A percentile compares a stretch with the other conserved stretches of the same genome.
Conservation (phyloP, 2,329 filamentous ascomycete genomes). For the Emydomyces testavorans region DNA sequence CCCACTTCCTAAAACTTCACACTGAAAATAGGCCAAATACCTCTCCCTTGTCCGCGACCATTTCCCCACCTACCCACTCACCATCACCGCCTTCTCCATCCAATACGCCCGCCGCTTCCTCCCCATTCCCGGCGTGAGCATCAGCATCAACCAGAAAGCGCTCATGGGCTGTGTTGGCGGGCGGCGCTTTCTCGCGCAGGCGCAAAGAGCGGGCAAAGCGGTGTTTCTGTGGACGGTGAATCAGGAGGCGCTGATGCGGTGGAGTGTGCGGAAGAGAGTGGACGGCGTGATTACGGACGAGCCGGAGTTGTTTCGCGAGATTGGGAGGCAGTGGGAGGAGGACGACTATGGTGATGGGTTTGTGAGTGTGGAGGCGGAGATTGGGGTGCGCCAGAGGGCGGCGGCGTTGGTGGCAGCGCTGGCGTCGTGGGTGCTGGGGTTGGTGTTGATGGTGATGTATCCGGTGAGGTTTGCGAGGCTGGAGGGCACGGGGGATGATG, state of each 20-base stretch:
- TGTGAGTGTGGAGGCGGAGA: not conserved
- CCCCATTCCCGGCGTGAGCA: constrained; percentile 53
- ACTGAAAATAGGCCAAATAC: constrained; percentile 52
- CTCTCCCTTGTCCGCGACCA: constrained; percentile 51
- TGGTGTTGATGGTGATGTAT: constrained; percentile 6
- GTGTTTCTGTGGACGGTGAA: constrained; percentile 86
- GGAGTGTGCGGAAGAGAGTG: constrained; percentile 54
- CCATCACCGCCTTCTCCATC: constrained; percentile 35
- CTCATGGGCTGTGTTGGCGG: constrained; percentile 62
- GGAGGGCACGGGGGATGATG: not conserved
- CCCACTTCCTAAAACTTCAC: not conserved
- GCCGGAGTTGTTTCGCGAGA: constrained; percentile 34
- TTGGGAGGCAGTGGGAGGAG: constrained; percentile 8
- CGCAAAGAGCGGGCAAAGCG: constrained; percentile 44
- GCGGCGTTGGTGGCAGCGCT: constrained; percentile 1
- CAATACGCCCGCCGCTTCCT: constrained; percentile 61
- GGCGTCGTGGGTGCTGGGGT: constrained; percentile 2
- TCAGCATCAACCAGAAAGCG: constrained; percentile 62
- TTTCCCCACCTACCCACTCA: constrained; percentile 32
- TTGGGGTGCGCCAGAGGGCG: constrained; percentile 2
- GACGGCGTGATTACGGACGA: constrained; percentile 85
- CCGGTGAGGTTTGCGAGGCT: not conserved
- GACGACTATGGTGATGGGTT: constrained; percentile 7
- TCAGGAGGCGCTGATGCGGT: constrained; percentile 64
- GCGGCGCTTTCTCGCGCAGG: constrained; percentile 51